Evolutionary conservation across 345 rosid species (phyloP).

Genomic region (Gossypium bickii): DNA sequence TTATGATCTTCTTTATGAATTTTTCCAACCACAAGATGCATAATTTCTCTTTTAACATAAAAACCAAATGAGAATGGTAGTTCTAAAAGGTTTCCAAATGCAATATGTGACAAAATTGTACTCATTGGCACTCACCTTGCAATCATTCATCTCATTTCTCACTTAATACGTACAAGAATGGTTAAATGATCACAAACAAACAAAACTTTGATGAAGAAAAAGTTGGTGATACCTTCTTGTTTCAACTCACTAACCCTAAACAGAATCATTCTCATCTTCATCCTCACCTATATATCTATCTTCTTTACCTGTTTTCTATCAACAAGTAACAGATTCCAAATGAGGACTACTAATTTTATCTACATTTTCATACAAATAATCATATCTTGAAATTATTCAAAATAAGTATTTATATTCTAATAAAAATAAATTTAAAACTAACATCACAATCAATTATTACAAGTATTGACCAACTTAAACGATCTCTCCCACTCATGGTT

Average conservation of each 20-base stretch:
- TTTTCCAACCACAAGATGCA: too few relatives aligned
- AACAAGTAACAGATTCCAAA: neutral
- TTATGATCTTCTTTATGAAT: too few relatives aligned
- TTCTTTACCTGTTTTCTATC: neutral
- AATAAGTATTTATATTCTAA: too few relatives aligned
- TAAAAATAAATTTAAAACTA: too few relatives aligned
- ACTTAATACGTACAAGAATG: neutral
- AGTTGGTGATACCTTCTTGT: neutral
- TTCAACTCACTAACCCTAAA: neutral
- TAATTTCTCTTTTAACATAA: neutral
- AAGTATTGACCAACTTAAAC: too few relatives aligned
- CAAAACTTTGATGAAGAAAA: neutral
- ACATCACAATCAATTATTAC: too few relatives aligned
- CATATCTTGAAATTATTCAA: too few relatives aligned
- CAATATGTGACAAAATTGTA: constrained; percentile 7
- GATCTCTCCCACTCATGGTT: too few relatives aligned
- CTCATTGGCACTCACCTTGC: neutral
- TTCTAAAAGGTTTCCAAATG: neutral
- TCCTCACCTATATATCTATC: neutral
- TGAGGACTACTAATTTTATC: too few relatives aligned
- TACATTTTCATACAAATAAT: too few relatives aligned
- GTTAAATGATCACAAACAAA: neutral
- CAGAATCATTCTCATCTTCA: neutral
- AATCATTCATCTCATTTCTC: constrained; percentile 6
- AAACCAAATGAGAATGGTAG: neutral